A percentile compares a stretch with the other conserved stretches of the same genome.
Conservation (phyloP, 2,329 filamentous ascomycete species). For the Pseudophaeomoniella oleicola region DNA sequence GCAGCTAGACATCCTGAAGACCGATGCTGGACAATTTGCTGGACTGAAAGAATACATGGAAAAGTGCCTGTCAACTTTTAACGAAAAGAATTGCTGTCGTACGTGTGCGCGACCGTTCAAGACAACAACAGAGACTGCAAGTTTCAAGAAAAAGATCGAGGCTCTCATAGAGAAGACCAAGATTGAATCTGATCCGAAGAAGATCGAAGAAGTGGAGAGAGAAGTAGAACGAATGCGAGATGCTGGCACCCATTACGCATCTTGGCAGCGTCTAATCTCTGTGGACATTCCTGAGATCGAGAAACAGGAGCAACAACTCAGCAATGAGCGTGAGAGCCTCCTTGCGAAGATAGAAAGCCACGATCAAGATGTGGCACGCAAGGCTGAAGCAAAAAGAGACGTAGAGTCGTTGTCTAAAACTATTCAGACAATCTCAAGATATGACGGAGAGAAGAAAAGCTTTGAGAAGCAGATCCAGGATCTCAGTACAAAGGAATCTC, state of each 20-base stretch:
- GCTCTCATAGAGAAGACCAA: conserved; percentile 33
- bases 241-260: conserved; percentile 56
- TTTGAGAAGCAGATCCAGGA: conserved; percentile 61
- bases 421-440: conserved; percentile 60
- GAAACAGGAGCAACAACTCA: conserved; percentile 46
- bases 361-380: conserved; percentile 50
- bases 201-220: conserved; percentile 47
- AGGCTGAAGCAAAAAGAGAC: conserved; percentile 52
- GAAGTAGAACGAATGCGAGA: conserved; percentile 48
- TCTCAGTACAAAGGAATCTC: conserved; percentile 61
- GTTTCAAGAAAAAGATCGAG: conserved; percentile 52
- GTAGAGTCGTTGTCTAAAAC: conserved; percentile 64
- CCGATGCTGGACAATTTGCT: conserved; percentile 53
- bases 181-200: conserved; percentile 45
- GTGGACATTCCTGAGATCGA: conserved; percentile 57
- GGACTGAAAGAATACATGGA: conserved; percentile 58
- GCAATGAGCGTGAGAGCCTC: conserved; percentile 46
- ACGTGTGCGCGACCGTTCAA: conserved; percentile 59
- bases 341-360: conserved; percentile 50
- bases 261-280: conserved; percentile 51
- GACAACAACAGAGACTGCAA: conserved; percentile 43
- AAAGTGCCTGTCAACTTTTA: conserved; percentile 48
- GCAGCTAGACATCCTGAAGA: conserved; percentile 36
- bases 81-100: conserved; percentile 57
- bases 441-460: conserved; percentile 54